Evolutionary conservation across 768 basidiomycete genomes (phyloP), one percentile per base, ranked within the genome.

Genomic region (Gyrodon lividus): DNA sequence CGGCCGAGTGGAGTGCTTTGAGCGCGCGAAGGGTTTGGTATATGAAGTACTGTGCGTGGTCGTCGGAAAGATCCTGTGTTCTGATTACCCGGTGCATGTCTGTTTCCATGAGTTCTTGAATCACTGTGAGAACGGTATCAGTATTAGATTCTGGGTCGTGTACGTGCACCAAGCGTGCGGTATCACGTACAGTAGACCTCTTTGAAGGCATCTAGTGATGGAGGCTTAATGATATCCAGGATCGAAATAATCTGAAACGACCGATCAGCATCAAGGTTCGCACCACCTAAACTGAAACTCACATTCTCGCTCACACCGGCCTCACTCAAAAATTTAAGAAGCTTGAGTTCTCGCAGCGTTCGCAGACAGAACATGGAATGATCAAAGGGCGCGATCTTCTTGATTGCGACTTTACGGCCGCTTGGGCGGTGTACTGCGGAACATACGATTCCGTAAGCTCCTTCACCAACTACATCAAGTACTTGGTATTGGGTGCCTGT

Each of bases 41-140:
- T 57, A 95, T 85, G 69, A 94, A 94, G 65, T 94, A 93, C 65
- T 92, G 93, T 10, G 87, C 90, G 66, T 97, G 95, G 71, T 98
- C 95, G 65, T 98, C 94, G 22, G 89, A 92, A 6, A 98, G 80
- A 68, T 95, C 89, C 65, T 97, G 94, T 20, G 93, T 95, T 46
- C 92, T 81, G 65, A 98, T 96, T 37, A 97, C 95, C 16, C 96
- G 88, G 67, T 98, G 95, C 83, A 98, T 86, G 72, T 95, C 94
- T 8, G 93, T 96, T 68, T 95, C 92, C 87, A 94, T 92, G 60
- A 94, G 74, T 65, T 96, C 94, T 72, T 93, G 90, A 51, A 92
- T 87, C 62, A 93, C 87, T 89, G 66, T 48, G 39, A 41, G 50
- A 54, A 55, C 57, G 59, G 56, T 59, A 39, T 48, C 39, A 52